phyloP scores from a whole-genome alignment of 2,329 filamentous ascomycete species.

The Penicillium fuscoglaucum region DNA sequence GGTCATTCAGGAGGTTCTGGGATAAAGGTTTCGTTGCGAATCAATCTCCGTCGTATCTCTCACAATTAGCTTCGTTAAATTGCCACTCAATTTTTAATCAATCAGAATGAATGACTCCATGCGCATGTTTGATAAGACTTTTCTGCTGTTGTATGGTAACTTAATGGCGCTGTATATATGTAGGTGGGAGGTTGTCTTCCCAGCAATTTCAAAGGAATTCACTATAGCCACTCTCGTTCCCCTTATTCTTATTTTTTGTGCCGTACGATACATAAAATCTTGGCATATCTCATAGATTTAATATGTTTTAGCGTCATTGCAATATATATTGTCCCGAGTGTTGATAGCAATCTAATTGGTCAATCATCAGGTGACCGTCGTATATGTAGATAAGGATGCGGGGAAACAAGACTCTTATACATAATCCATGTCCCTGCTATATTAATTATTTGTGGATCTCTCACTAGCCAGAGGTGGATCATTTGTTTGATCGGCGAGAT shows the following conservation, averaged over 20 bases:
- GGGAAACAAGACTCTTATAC: conserved; percentile 9
- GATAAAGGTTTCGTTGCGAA: not conserved
- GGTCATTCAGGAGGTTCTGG: conserved; percentile 44
- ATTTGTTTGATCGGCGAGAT: conserved; percentile 8
- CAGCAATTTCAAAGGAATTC: not conserved
- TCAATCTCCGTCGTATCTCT: not conserved
- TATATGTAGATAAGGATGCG: conserved; percentile 12
- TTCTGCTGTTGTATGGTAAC: not conserved
- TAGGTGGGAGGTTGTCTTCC: not conserved
- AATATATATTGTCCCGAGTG: not conserved
- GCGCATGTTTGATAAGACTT: too few relatives aligned
- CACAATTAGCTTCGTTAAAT: not conserved
- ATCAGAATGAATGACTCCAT: not conserved
- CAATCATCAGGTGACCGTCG: conserved; percentile 20
- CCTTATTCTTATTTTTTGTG: too few relatives aligned
- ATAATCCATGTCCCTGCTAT: not conserved
- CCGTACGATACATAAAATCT: not conserved
- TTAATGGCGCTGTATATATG: not conserved
- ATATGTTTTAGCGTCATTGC: not conserved
- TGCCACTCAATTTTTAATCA: not conserved
- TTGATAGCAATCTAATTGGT: not conserved
- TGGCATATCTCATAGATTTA: not conserved
- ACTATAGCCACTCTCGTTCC: not conserved
- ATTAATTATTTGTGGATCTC: not conserved
- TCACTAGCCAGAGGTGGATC: too few relatives aligned